Evolutionary conservation across 495 filamentous ascomycete species (phyloP).

Genomic region (Aspergillus sparsus): DNA sequence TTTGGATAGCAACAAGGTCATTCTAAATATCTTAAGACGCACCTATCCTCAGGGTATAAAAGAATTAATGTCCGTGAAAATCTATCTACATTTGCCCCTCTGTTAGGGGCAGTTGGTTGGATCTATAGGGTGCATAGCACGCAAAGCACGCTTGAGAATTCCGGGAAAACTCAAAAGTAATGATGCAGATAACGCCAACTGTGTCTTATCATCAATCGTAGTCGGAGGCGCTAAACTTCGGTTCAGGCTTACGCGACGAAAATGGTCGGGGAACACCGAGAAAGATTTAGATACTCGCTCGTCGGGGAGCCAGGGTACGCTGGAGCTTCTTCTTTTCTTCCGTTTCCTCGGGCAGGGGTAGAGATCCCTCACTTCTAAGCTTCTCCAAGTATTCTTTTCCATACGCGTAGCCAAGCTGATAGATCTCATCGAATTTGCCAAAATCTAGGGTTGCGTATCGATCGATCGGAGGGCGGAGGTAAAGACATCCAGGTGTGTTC

Average conservation of each 20-base stretch:
- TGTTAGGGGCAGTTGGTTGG: too few species aligned
- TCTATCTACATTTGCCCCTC: too few species aligned
- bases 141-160: too few species aligned
- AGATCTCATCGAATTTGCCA: slow-evolving; percentile 96
- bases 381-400: slow-evolving; percentile 75
- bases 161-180: too few species aligned
- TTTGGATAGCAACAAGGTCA: too few species aligned
- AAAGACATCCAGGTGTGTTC: slow-evolving; percentile 79
- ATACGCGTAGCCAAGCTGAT: slow-evolving; percentile 80
- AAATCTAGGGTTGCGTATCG: slow-evolving; percentile 94
- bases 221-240: not conserved
- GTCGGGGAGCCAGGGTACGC: slow-evolving; percentile 88
- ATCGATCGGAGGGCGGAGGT: slow-evolving; percentile 95
- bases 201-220: not conserved
- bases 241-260: not conserved
- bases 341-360: slow-evolving; percentile 66
- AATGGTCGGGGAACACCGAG: not conserved
- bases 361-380: slow-evolving; percentile 71
- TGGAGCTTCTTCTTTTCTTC: slow-evolving; percentile 87
- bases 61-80: too few species aligned
- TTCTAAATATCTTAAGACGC: too few species aligned
- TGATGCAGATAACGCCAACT: too few species aligned
- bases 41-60: too few species aligned
- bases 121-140: too few species aligned
- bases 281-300: slow-evolving; percentile 71